Conservation (phyloP, 2,329 filamentous ascomycete genomes). For the Diaporthe nobilis region DNA sequence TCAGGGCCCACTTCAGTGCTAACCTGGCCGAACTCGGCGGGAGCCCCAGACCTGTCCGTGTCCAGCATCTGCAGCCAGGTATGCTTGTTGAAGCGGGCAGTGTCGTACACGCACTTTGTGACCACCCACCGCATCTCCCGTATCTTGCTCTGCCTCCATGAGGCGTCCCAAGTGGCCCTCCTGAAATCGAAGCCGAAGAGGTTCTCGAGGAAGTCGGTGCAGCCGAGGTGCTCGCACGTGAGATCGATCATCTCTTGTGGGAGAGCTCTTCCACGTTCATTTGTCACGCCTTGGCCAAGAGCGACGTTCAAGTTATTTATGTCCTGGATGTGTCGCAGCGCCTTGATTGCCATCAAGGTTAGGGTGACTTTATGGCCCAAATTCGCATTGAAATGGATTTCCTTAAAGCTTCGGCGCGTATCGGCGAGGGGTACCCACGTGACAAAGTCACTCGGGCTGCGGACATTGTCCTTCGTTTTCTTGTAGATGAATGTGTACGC, state of each 20-base stretch:
- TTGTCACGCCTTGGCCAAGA: rapidly evolving
- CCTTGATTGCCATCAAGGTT: neutral
- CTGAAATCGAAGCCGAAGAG: too few species aligned
- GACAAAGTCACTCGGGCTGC: too few species aligned
- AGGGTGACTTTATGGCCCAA: neutral
- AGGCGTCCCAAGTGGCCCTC: too few species aligned
- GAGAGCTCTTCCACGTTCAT: neutral
- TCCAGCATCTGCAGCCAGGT: neutral
- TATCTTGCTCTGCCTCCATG: neutral
- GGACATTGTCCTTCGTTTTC: neutral
- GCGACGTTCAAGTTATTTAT: neutral
- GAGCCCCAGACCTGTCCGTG: neutral
- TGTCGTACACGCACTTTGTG: neutral
- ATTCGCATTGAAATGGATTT: too few species aligned
- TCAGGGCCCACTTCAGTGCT: neutral
- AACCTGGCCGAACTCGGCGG: neutral
- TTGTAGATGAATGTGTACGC: neutral
- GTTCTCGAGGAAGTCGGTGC: too few species aligned
- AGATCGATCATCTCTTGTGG: neutral
- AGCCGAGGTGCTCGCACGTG: too few species aligned
- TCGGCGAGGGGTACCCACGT: too few species aligned
- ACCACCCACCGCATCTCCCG: neutral
- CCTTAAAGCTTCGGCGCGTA: neutral
- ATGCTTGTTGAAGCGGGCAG: neutral
- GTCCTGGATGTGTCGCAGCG: neutral